These are phyloP conservation scores for Cercospora sesami DNA, from an alignment of 2,329 filamentous ascomycete genomes.

Conservation along the genomic window DNA sequence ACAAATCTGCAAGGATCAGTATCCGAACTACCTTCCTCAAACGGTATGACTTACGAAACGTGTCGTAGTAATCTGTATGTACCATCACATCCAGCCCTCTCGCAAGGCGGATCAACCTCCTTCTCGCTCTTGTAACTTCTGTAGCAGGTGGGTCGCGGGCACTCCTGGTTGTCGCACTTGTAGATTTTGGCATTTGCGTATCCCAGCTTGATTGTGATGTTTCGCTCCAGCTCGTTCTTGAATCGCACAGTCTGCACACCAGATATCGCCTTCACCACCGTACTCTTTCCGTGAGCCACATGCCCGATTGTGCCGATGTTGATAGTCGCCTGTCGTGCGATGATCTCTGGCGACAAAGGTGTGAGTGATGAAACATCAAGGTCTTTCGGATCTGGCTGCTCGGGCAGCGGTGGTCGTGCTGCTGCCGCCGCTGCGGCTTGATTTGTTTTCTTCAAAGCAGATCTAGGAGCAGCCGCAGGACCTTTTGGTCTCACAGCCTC, in stretches of 20 bases:
- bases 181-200: constrained; percentile 99
- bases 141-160: constrained; percentile 93
- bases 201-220: constrained; percentile 99
- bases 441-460: constrained; percentile 78
- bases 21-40: not conserved
- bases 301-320: constrained; percentile 99
- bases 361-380: constrained; percentile 78
- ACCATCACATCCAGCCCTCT: constrained; percentile 85
- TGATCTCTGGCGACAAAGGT: constrained; percentile 92
- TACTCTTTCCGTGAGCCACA: constrained; percentile 99
- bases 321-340: constrained; percentile 94
- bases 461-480: constrained; percentile 64
- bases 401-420: constrained; percentile 68
- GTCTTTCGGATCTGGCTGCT: constrained; percentile 88
- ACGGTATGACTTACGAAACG: constrained; percentile 71
- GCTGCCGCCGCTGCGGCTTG: constrained; percentile 56
- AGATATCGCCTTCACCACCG: constrained; percentile 98
- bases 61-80: constrained; percentile 87
- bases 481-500: constrained; percentile 61
- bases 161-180: constrained; percentile 90
- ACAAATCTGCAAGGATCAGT: constrained; percentile 64
- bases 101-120: constrained; percentile 94
- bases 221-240: constrained; percentile 99
- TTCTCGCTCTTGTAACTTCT: constrained; percentile 98
- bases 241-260: constrained; percentile 98